Evolutionary conservation across 208 protist genomes (phyloP), one percentile per base, ranked within the genome.

Genomic region (Trypanosoma theileri): DNA sequence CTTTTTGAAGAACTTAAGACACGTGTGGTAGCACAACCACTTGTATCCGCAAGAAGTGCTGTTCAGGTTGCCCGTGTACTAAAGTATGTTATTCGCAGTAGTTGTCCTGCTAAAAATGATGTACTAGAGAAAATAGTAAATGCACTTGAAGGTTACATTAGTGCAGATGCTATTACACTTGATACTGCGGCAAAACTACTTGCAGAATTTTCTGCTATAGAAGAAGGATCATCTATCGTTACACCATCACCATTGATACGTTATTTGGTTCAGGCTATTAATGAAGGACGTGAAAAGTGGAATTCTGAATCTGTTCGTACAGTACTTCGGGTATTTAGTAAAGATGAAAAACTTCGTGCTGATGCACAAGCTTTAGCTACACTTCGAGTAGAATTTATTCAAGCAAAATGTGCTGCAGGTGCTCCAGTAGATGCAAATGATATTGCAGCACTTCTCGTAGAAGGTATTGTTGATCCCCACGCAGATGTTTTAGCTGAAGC

Each of bases 401-500:
- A 66, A 26, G 46, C 54, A n/a, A 66, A 68, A 35, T 54, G 42
- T 57, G 19, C 28, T 12, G 42, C 65, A 9, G 57, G 57, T 53
- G 50, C 60, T 2, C 54, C 62, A 21, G 66, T 77, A 21, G 61
- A 66, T 46, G 66, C 72, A n/a, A 53, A 24, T 50, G 66, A 71
- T 9, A 55, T 77, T 64, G 67, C 72, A 12, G 74, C 72, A 0
- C 67, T 79, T 14, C 71, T 82, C 44, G 65, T 69, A 52, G 28
- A 69, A 40, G 62, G 54, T 68, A 69, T 75, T 79, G 68, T 74
- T 48, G 35, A 73, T 58, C 80, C 19, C 28, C 75, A 52, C 68
- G 81, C 73, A 59, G 74, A 74, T 64, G 65, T 22, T 59, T 51
- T 73, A 69, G 79, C 68, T 50, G 67, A 45, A 28, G 64, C 53